Evolutionary conservation across 75 land plant genomes (phyloP), one percentile per base, ranked within the genome.

Genomic region (Pseudotsuga menziesii): DNA sequence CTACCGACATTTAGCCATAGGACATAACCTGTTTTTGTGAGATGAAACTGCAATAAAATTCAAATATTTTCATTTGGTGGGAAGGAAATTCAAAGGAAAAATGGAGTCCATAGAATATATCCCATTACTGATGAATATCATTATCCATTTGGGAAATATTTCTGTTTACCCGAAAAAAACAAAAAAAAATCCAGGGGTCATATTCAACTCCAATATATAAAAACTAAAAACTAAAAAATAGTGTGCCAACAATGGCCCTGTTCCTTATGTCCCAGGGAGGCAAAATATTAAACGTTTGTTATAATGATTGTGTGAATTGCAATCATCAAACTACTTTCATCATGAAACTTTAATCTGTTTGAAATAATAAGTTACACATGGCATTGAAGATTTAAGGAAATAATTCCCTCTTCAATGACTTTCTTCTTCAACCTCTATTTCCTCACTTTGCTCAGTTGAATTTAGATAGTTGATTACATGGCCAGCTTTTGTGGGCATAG

Each of bases 391-490:
- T n/a, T 39, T 39, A 3, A 69, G 48, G 3, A 69, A 41, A 19
- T 7, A 39, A 19, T 63, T 32, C 25, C 72, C 20, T 7, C 52
- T 44, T 69, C 22, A 39, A 35, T 39, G 23, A 20, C 52, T 2
- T 39, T 20, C 72, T 69, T 69, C 72, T 69, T 69, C 72, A 41
- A 69, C 3, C 20, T 69, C 44, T 39, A n/a, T 36, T 39, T 41
- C 5, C 72, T 69, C 25, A 39, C 23, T 69, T 69, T 69, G 72
- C n/a, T 69, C 72, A 19, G 48, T 9, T 20, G 23, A 39, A 41
- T 39, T 69, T 69, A 36, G 39, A 20, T 8, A 19, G 23, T 69
- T 7, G 44, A 69, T 19, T 69, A 52, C 48, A 69, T 20, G 7
- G 39, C 44, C 72, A 69, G 39, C 72, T 19, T 39, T 69, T n/a